Evolutionary conservation across 2,329 filamentous ascomycete genomes (phyloP), one percentile per base, ranked within the genome.

Genomic region (Tolypocladium paradoxum): DNA sequence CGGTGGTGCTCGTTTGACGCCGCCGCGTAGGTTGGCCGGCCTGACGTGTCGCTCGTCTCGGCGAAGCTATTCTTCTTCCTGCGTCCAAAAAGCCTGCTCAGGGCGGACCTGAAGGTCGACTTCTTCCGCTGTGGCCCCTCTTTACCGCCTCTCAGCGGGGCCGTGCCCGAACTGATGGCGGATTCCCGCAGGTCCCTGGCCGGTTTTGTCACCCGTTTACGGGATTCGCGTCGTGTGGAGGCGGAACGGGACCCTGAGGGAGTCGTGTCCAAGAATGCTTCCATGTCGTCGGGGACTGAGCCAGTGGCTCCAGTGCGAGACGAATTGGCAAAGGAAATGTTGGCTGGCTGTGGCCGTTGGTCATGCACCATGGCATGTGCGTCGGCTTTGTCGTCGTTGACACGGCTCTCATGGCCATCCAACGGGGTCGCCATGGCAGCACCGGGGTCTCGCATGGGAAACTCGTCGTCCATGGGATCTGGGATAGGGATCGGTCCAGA

Each of bases 401-500:
- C 59, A 24, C 59, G 60, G 33, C 52, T 54, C 12, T 62, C 65
- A 20, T 65, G 53, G n/a, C 24, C 24, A 11, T 18, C 27, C 45
- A 43, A 43, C 35, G 68, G 63, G 9, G 63, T 65, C 11, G 67
- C 68, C 38, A 70, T 67, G 31, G 62, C 66, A 24, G 65, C 59
- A 14, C 69, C 68, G 12, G 73, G 72, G 33, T 71, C 72, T 50
- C 74, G 69, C 48, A 78, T 76, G 12, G 77, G 73, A 58, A 81
- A 78, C 54, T 81, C 79, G 56, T 81, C 76, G 54, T 79, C 77
- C 40, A 71, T 58, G 8, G 70, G 62, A 53, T 65, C 69, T 20
- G 70, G 64, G 24, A 84, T 76, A 2, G 80, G 80, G 48, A 84
- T 84, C 16, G 82, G 82, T 7, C 73, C 75, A 33, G 81, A 84